Evolutionary conservation across 768 basidiomycete genomes (phyloP), one percentile per base, ranked within the genome.

Genomic region (Psilocybe cyanescens): DNA sequence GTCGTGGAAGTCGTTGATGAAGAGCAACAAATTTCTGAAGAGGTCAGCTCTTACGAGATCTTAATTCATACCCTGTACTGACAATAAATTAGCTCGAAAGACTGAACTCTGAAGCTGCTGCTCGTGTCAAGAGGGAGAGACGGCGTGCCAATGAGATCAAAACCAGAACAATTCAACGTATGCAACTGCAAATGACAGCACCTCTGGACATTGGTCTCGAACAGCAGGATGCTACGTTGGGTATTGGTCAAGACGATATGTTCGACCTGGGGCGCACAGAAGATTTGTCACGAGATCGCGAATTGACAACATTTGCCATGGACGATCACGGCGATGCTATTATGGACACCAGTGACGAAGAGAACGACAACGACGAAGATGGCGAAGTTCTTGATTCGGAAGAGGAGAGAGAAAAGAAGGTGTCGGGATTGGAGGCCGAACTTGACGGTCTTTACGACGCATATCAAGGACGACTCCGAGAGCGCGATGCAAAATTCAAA

Each of bases 181-280:
- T 99, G 87, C 97, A 99, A 72, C 82, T 99, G 49, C 90, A 93
- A 71, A 99, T 99, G 97, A 93, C 92, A 11, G 94, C 95, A 17
- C 97, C 97, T n/a, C 79, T 96, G 66, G 97, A 98, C 68, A 95
- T 99, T 65, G 96, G 95, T 72, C 75, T 95, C 61, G 93, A 95
- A 68, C 91, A 91, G 67, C 81, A 84, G 55, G 95, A 97, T 65
- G 77, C 86, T 2, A 81, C 90, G 16, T 81, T 97, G 16, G 80
- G 77, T n/a, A 71, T 84, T 24, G 92, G 92, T 5, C 89, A 91
- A 68, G 91, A 89, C 28, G 95, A 99, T 67, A 79, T 97, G 24
- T 99, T 99, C 68, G 94, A 96, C 69, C 83, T 99, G 45, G 86
- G 79, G 52, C 79, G 82, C 47, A 84, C 87, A 4, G 87, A 90